A percentile compares a stretch with the other conserved stretches of the same genome.
Conservation (phyloP, 495 filamentous ascomycete genomes). For the Lasiosphaeriaceae sp. region DNA sequence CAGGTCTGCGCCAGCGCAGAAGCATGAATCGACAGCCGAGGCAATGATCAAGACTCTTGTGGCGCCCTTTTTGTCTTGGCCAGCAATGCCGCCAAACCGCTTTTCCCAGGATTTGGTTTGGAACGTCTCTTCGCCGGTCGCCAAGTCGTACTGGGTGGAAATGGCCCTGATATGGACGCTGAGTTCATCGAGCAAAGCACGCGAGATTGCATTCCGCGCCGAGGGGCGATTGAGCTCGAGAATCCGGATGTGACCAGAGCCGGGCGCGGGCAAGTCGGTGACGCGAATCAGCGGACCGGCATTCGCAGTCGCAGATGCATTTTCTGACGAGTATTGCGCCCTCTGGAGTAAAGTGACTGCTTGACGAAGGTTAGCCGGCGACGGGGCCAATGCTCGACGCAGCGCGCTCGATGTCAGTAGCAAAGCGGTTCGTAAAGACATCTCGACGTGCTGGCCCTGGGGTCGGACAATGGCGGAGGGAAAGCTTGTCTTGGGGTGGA, state of each 20-base stretch:
- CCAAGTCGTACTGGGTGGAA: conserved; percentile 59
- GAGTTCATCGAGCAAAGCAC: conserved; percentile 66
- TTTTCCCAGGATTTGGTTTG: conserved; percentile 29
- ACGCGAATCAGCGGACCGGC: conserved; percentile 58
- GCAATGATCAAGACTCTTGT: conserved; percentile 78
- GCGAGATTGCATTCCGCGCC: conserved; percentile 87
- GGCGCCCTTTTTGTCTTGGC: conserved; percentile 38
- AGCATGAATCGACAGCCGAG: conserved; percentile 71
- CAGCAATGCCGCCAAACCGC: conserved; percentile 37
- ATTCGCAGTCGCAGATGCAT: conserved; percentile 1
- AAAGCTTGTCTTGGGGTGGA: too few species aligned
- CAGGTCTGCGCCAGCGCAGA: conserved; percentile 92
- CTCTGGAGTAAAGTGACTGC: not conserved
- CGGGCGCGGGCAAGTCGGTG: conserved; percentile 70
- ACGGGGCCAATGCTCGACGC: not conserved
- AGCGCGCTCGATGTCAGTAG: not conserved
- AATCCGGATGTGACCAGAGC: conserved; percentile 79
- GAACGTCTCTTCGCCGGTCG: conserved; percentile 45
- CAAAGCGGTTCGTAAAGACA: too few species aligned
- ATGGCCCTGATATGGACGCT: conserved; percentile 65
- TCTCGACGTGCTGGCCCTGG: too few species aligned
- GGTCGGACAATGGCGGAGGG: too few species aligned
- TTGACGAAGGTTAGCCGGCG: not conserved
- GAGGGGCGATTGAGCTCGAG: conserved; percentile 80
- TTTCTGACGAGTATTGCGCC: conserved; percentile 30